Base-by-base conservation (phyloP, 2,329 filamentous ascomycete species). In the Tolypocladium pustulatum region DNA sequence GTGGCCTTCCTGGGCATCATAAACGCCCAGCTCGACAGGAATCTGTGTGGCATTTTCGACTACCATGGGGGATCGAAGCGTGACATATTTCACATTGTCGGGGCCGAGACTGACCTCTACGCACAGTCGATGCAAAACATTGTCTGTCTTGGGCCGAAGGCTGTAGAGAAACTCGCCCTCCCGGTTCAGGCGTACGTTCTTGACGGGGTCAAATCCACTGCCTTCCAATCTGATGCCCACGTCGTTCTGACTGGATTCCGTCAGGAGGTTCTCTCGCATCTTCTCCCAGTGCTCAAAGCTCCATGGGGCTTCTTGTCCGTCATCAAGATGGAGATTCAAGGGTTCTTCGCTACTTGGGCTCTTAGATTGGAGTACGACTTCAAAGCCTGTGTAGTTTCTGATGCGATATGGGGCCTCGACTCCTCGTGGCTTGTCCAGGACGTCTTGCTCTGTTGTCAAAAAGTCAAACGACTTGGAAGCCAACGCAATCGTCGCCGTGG, bases 21-120 rank as follows among this genome's bases (percentile, higher is more conserved):
- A 97, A 20, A 99, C 86, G 20, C 94, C 95, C 27, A 99, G 74
- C 72, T 99, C 94, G 17, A 99, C 86, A 0, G 94, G 93, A 51
- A 99, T 96, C 69, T 99, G 91, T 0, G 94, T 99, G 62, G 94
- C 89, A 72, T 99, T 99, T 70, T 99, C 94, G 9, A 99, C 86
- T 0, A 97, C 76, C 1, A 99, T 77, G 0, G 94, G 94, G 22
- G 93, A 97, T 32, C 94, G 85, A 67, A 99, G 86, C 1, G 92
- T 99, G 68, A 99, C 95, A 70, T 96, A 95, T 76, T 99, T 99
- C 75, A 99, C 90, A 67, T 97, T 97, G 76, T 99, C 93, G 0
- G 84, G 77, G n/a, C 91, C 94, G 30, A 99, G 81, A 57, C 84
- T 90, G 57, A 99, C 88, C 59, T 99, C 94, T 0, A 97, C 92